Evolutionary conservation across 352 stramenopile genomes (phyloP), one percentile per base, ranked within the genome.

Genomic region (Globisporangium acanthophoron): DNA sequence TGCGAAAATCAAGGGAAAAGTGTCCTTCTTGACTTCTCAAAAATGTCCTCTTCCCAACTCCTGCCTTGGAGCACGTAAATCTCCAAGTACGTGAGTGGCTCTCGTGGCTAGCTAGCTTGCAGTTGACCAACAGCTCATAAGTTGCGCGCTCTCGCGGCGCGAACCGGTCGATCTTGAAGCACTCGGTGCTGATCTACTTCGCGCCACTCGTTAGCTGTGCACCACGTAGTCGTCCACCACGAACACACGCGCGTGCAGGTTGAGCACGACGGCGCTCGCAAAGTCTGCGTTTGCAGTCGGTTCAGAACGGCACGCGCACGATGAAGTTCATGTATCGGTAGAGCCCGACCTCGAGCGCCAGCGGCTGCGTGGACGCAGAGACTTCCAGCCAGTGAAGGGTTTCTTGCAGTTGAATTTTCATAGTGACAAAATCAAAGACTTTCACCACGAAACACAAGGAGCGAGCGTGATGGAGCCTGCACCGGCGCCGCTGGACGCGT

Each of bases 161-260:
- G 4, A 67, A 63, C 0, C 61, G 51, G 21, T 80, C 70, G 8
- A 82, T 60, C 70, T 82, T 80, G 52, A 79, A 75, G 64, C 82
- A 67, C 24, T 77, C 70, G 31, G 47, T 53, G 5, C 68, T 57
- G 13, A 70, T 64, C 16, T 80, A 70, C 5, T 65, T 57, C 6
- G 24, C 24, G 24, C 24, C 24, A 1, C 24, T 27, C 24, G 24
- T 27, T 3, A 27, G 24, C 59, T 57, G 15, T 69, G 65, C 50
- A 82, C 60, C 33, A 86, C 64, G 45, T 80, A 84, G 53, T 84
- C 73, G 20, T 84, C 75, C 0, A 71, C 74, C 31, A 84, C 43
- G 61, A 76, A 81, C 9, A 85, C 65, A 0, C 67, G 56, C 3
- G 73, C 64, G 1, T 39, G 61, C 2, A 85, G 29, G 16, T 62